Evolutionary conservation across 768 basidiomycete species (phyloP).

Genomic region (Lactifluus rugatus): DNA sequence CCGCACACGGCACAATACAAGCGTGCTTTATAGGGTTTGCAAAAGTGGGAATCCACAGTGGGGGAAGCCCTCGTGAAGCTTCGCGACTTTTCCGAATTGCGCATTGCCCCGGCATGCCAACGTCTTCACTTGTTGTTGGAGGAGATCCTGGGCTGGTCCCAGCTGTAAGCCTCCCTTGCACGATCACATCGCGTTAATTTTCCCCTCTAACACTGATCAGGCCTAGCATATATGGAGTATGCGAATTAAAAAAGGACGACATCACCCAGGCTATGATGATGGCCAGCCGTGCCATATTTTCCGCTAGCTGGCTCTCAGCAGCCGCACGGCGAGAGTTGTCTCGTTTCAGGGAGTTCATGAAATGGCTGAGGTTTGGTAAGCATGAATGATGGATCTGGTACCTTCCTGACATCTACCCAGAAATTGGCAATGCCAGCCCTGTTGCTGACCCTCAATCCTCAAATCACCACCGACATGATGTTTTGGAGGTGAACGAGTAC

Average conservation of each 20-base stretch:
- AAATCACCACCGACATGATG: constrained; percentile 50
- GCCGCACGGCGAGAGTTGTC: constrained; percentile 56
- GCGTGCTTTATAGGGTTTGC: constrained; percentile 48
- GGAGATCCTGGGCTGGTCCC: constrained; percentile 72
- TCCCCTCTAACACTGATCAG: constrained; percentile 29
- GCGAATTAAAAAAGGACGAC: constrained; percentile 43
- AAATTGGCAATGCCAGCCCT: constrained; percentile 43
- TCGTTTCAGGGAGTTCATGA: constrained; percentile 71
- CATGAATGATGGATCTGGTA: constrained; percentile 5
- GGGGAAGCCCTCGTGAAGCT: constrained; percentile 60
- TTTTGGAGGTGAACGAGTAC: constrained; percentile 74
- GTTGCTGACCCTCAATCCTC: constrained; percentile 39
- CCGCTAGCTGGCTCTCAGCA: constrained; percentile 59
- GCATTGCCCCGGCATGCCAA: constrained; percentile 64
- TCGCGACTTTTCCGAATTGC: constrained; percentile 63
- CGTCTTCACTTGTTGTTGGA: constrained; percentile 66
- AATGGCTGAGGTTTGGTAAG: constrained; percentile 68
- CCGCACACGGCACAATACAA: neutral
- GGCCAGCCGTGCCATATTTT: constrained; percentile 47
- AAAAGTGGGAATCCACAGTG: constrained; percentile 75
- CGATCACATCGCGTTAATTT: constrained; percentile 8
- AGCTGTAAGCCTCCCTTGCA: constrained; percentile 40
- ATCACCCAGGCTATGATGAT: constrained; percentile 45
- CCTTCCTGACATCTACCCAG: constrained; percentile 23
- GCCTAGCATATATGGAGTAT: constrained; percentile 41